Base-by-base conservation (phyloP, 2,329 filamentous ascomycete species). In the Trichoderma afroharzianum region DNA sequence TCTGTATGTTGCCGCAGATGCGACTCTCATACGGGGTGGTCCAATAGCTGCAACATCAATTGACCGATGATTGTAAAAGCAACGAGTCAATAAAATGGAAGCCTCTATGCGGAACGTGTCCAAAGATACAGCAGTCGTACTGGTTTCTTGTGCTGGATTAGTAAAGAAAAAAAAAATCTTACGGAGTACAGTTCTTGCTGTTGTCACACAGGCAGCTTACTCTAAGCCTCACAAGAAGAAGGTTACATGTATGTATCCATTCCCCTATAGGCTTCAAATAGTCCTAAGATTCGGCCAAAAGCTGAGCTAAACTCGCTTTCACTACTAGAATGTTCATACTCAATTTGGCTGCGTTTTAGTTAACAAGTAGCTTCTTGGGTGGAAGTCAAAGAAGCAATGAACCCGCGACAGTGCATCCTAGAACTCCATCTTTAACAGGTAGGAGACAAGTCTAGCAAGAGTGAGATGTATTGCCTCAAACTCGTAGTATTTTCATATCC, bases 401-500 rank as follows among this genome's bases (percentile, higher is more conserved):
- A 43, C 39, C 39, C 7, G 7, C 39, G 39, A 1, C 15, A 43
- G 39, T 43, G 39, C 39, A 43, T 9, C 18, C 3, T 0, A n/a
- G 39, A 43, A 43, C 39, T 15, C 5, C 14, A 33, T 33, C 32
- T 33, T 33, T 12, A 33, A 33, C 5, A 1, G 11, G 1, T 3
- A 33, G 32, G 12, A 33, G 1, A 12, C 14, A 33, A 33, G 3
- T 12, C 12, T 33, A 12, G 32, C 4, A 33, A 33, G 5, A 33
- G 1, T 33, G 5, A 33, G 5, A 14, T 3, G 32, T 14, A 33
- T 2, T 33, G 11, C 12, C 32, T 0, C 39, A 43, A 43, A n/a
- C 1, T 43, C 0, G 7, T 4, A n/a, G 15, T 18, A n/a, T 1
- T n/a, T 1, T 9, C 39, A 43, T n/a, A 43, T 4, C 1, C 39